These are phyloP conservation scores for Camellia japonica DNA, from an alignment of 148 eudicot species.

Conservation along the genomic window DNA sequence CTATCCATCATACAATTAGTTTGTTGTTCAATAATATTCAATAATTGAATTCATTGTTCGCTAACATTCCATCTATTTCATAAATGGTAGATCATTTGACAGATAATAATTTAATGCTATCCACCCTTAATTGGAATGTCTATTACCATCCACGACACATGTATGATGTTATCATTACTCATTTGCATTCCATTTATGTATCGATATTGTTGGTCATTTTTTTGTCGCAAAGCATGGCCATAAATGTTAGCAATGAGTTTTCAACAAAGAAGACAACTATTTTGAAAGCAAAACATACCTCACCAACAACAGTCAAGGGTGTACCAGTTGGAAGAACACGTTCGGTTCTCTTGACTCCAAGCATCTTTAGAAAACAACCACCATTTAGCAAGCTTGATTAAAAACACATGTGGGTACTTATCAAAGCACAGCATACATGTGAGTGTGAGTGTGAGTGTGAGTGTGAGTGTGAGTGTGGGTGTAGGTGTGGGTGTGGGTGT, in stretches of 20 bases:
- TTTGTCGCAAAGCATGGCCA: neutral
- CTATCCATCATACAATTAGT: neutral
- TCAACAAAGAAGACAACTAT: conserved; percentile 8
- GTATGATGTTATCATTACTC: neutral
- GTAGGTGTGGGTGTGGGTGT: neutral
- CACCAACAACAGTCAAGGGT: conserved; percentile 72
- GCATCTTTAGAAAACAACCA: conserved; percentile 59
- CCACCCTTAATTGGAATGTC: neutral
- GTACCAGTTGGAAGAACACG: conserved; percentile 95
- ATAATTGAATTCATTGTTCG: too few relatives aligned
- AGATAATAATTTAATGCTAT: too few relatives aligned
- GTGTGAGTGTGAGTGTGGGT: too few relatives aligned
- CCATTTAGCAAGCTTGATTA: conserved; percentile 15
- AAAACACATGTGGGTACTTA: neutral
- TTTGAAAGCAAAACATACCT: conserved; percentile 33
- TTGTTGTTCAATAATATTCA: too few relatives aligned
- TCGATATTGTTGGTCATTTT: neutral
- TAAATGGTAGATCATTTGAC: too few relatives aligned
- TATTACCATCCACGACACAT: neutral
- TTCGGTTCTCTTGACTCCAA: conserved; percentile 92
- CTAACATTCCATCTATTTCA: too few relatives aligned
- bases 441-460: too few relatives aligned
- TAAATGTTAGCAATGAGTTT: neutral
- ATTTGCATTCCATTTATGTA: neutral
- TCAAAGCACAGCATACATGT: neutral